Conservation (phyloP, 805 yeast species). For the Saccharomyces paradoxus region DNA sequence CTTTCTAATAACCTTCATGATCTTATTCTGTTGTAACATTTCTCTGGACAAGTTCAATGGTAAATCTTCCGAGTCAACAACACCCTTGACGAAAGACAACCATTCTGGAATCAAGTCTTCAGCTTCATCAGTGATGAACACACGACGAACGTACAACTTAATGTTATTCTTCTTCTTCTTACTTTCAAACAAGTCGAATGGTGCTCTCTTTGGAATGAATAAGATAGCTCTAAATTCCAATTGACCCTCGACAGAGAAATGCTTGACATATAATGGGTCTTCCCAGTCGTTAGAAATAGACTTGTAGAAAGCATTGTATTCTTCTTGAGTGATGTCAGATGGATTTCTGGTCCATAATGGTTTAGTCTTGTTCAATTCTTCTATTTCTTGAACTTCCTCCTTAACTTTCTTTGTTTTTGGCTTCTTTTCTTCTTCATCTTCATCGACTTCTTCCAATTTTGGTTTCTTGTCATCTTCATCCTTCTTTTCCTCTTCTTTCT, state of each 20-base stretch:
- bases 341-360: constrained; percentile 99
- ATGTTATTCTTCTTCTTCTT: constrained; percentile 99
- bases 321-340: constrained; percentile 93
- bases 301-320: constrained; percentile 98
- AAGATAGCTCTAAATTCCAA: constrained; percentile 97
- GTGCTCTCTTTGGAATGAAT: constrained; percentile 98
- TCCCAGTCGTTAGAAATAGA: constrained; percentile 99
- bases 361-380: constrained; percentile 97
- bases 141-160: constrained; percentile 98
- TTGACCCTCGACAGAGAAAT: constrained; percentile 99
- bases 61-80: constrained; percentile 98
- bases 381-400: constrained; percentile 90
- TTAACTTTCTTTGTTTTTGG: constrained; percentile 80
- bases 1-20: constrained; percentile 97
- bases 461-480: constrained; percentile 64
- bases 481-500: constrained; percentile 36
- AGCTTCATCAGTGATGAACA: constrained; percentile 98
- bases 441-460: constrained; percentile 68
- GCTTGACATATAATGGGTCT: constrained; percentile 98
- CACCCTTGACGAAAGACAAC: constrained; percentile 96
- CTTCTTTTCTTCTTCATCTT: constrained; percentile 57
- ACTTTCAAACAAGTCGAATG: constrained; percentile 94
- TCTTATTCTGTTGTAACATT: constrained; percentile 99
- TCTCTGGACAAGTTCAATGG: constrained; percentile 99
- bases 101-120: constrained; percentile 99